A percentile compares a stretch with the other conserved stretches of the same genome.
phyloP scores from a whole-genome alignment of 441 rosid genomes.

The Croton laevigatus region DNA sequence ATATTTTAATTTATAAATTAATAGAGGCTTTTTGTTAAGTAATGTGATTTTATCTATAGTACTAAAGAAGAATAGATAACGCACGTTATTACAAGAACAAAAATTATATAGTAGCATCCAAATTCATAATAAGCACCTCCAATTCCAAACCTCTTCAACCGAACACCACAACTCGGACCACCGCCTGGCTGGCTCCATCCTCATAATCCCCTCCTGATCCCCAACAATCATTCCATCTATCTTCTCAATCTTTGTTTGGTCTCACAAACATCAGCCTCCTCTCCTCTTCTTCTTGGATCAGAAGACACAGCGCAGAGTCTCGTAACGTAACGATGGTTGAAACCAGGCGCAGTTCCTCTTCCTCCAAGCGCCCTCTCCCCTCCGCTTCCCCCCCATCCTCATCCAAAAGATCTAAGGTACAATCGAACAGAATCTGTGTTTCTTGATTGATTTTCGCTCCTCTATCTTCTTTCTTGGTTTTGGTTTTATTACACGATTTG shows the following conservation, averaged over 20 bases:
- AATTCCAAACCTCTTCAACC: not conserved
- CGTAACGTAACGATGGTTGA: conserved; percentile 65
- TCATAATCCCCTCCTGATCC: not conserved
- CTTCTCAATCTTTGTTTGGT: not conserved
- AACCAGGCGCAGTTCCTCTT: conserved; percentile 87
- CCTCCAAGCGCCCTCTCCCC: conserved; percentile 67
- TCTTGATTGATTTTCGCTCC: conserved; percentile 1
- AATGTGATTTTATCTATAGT: too few species aligned
- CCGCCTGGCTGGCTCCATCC: not conserved
- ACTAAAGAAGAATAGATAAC: too few species aligned
- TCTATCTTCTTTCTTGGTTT: not conserved
- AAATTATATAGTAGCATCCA: too few species aligned
- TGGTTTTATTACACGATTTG: conserved; percentile 9
- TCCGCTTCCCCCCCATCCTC: conserved; percentile 45
- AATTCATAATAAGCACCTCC: not conserved
- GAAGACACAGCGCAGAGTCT: conserved; percentile 20
- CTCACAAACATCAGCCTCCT: not conserved
- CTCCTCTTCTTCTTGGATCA: conserved; percentile 27
- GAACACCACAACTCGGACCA: too few species aligned
- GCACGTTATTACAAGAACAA: too few species aligned
- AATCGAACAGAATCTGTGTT: too few species aligned
- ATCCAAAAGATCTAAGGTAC: conserved; percentile 79
- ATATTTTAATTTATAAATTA: too few species aligned
- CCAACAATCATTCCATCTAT: not conserved
- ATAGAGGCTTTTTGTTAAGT: too few species aligned